Evolutionary conservation across 2,329 filamentous ascomycete species (phyloP), one percentile per base, ranked within the genome.

Genomic region (Fusarium floridanum): DNA sequence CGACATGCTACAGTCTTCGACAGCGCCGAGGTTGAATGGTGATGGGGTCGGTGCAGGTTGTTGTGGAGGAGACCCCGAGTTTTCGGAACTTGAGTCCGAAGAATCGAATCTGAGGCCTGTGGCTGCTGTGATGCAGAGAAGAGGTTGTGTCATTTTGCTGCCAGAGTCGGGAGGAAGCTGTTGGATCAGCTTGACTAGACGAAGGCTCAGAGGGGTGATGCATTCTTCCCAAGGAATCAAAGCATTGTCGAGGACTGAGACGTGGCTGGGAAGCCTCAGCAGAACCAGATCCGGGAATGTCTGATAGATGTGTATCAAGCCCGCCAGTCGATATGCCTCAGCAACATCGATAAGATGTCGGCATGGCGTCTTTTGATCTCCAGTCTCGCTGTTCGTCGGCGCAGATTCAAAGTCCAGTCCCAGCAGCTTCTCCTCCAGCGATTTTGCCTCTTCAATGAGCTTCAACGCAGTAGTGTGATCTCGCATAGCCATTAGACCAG

Each of bases 291-390:
- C 81, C 0, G 81, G 82, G 5, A 83, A 83, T 0, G 83, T 84
- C 56, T 84, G 80, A 70, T 85, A 85, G 2, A 85, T 80, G 39
- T 85, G 83, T 4, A 85, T 73, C 17, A 85, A 67, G 0, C 83
- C 81, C 0, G 81, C 79, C 0, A 85, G 74, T 1, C 81, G 80
- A 43, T 84, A 84, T 0, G 82, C 83, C 53, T 85, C 83, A 2
- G 82, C 83, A 0, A 82, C 82, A 2, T 78, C 71, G 16, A 79
- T 77, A 2, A 85, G 79, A 61, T 85, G 82, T 0, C 74, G 66
- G 0, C 73, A 73, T 0, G 79, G 81, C 3, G 76, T 74, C 36
- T 69, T 68, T 24, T 76, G 62, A 43, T 83, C 81, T 4, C 79
- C 81, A 0, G 79, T 83, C 7, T 81, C 81, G 6, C 75, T 73